A percentile compares a stretch with the other conserved stretches of the same genome.
Evolutionary conservation across 176 grass and related monocot species (phyloP).

Genomic region (Raddia guianensis): DNA sequence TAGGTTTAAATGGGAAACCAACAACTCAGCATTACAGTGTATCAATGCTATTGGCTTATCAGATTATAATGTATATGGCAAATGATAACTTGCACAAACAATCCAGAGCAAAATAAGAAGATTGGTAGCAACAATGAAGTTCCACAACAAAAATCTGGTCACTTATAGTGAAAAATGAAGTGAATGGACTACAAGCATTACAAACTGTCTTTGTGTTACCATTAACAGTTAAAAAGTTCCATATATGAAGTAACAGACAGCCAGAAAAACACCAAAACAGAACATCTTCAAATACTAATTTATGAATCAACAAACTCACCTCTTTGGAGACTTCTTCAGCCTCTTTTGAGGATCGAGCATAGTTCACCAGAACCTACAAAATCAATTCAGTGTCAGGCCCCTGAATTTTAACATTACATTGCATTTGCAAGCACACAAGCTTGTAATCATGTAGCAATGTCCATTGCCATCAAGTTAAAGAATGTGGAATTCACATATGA

Average conservation of each 20-base stretch:
- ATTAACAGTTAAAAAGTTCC: not conserved
- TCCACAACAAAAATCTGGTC: not conserved
- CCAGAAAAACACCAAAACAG: constrained; percentile 16
- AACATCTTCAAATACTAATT: constrained; percentile 5
- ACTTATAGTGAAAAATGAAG: constrained; percentile 10
- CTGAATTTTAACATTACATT: not conserved
- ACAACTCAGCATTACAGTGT: not conserved
- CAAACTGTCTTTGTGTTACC: not conserved
- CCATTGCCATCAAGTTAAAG: not conserved
- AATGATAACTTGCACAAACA: constrained; percentile 20
- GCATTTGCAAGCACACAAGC: not conserved
- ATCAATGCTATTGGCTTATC: not conserved
- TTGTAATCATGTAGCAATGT: not conserved
- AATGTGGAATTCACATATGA: constrained; percentile 24
- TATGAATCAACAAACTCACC: constrained; percentile 40
- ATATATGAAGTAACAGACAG: not conserved
- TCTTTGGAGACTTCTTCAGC: constrained; percentile 94
- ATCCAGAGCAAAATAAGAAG: not conserved
- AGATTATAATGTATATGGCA: not conserved
- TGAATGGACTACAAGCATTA: not conserved
- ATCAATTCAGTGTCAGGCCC: constrained; percentile 21
- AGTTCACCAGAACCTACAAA: constrained; percentile 92
- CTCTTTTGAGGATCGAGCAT: constrained; percentile 91
- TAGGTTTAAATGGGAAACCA: not conserved
- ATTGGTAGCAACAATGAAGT: not conserved